Evolutionary conservation across 1,284 basidiomycete genomes (phyloP), one percentile per base, ranked within the genome.

Genomic region (Takashimella tepidaria): DNA sequence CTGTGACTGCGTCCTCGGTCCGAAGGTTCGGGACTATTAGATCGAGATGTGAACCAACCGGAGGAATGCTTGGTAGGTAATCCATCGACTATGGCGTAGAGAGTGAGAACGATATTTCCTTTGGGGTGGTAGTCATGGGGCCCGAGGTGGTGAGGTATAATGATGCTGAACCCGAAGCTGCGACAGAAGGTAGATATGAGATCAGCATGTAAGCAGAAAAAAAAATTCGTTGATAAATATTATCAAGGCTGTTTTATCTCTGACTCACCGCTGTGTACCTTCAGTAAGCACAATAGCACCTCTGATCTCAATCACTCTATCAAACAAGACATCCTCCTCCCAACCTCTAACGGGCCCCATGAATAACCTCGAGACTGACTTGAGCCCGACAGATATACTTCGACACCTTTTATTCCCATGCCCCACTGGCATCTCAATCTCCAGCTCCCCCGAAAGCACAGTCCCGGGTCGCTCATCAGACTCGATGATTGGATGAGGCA

Each of bases 241-340:
- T n/a, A 19, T 10, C 8, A 10, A 22, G 6, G 13, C n/a, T 6
- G 42, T 20, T 56, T 22, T 51, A 47, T 16, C 20, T 6, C 8
- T n/a, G 5, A 57, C 59, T 41, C 41, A 67, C 65, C 59, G 49
- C 31, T 63, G 61, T 22, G 59, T 43, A 2, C 67, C 67, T 43
- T 67, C 62, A 31, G 65, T 64, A 3, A 67, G 53, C 24, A 61
- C 47, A 6, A 67, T 61, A 0, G 63, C 65, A 0, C 59, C 65
- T 2, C 51, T 53, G 41, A 62, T 44, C 27, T 62, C 64, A 8
- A 61, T 49, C n/a, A 57, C 56, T n/a, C 60, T 53, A 50, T 62
- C 55, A 26, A 62, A 66, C 6, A 69, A 45, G 16, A 56, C 50
- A 56, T 67, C 65, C 52, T 63, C 58, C 44, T 69, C 67, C 56